These are phyloP conservation scores for Penicillium lagena DNA, from an alignment of 495 filamentous ascomycete genomes.

Conservation along the genomic window DNA sequence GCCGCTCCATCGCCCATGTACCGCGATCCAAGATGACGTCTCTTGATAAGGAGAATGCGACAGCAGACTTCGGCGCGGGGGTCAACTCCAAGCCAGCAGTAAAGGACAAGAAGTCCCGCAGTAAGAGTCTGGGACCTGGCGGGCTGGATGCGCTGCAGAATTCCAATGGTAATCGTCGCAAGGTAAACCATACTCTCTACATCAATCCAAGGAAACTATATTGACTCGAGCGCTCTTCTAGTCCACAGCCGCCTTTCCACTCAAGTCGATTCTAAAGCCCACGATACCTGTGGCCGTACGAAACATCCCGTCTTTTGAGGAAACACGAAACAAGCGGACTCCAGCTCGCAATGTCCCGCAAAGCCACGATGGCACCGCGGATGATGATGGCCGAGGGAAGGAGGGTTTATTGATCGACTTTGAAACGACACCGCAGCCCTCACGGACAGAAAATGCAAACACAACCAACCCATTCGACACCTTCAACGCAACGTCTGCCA, in stretches of 20 bases:
- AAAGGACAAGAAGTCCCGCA: slow-evolving; percentile 71
- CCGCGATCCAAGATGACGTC: slow-evolving; percentile 43
- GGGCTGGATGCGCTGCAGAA: slow-evolving; percentile 77
- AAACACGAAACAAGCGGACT: slow-evolving; percentile 32
- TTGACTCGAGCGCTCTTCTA: slow-evolving; percentile 13
- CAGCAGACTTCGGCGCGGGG: slow-evolving; percentile 45
- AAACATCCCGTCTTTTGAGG: slow-evolving; percentile 48
- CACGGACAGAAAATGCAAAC: slow-evolving; percentile 27
- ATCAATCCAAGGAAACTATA: not conserved
- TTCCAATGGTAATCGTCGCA: slow-evolving; percentile 72
- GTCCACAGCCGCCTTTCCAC: slow-evolving; percentile 49
- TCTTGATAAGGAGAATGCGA: slow-evolving; percentile 68
- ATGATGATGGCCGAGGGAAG: slow-evolving; percentile 11
- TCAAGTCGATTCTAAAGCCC: slow-evolving; percentile 82
- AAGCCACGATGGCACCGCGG: slow-evolving; percentile 14
- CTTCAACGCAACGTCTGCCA: slow-evolving; percentile 38
- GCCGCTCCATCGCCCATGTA: slow-evolving; percentile 71
- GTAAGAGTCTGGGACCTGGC: slow-evolving; percentile 92
- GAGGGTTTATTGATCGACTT: slow-evolving; percentile 44
- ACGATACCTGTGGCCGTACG: slow-evolving; percentile 63
- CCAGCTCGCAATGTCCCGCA: slow-evolving; percentile 23
- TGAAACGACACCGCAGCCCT: slow-evolving; percentile 31
- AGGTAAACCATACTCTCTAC: slow-evolving; percentile 45
- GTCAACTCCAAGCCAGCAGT: slow-evolving; percentile 26
- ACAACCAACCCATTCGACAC: slow-evolving; percentile 54